A percentile compares a stretch with the other conserved stretches of the same genome.
These are phyloP conservation scores for Dipodascus geniculatus DNA, from an alignment of 805 yeast genomes.

Conservation along the genomic window DNA sequence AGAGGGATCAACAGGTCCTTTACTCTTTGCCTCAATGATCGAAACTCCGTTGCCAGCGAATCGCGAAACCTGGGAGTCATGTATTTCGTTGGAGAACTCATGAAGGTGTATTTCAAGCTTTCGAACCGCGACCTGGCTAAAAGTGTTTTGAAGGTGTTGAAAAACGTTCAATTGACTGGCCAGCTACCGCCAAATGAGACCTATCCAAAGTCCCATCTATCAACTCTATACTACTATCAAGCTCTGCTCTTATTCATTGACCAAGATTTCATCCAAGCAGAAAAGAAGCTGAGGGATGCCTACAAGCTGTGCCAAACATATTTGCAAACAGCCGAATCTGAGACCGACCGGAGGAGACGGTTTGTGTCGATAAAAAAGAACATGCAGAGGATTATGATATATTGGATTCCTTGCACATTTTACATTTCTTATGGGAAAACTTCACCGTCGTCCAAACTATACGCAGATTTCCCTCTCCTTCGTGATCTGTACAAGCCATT, in stretches of 20 bases:
- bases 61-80: slow-evolving; percentile 57
- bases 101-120: slow-evolving; percentile 56
- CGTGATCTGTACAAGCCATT: slow-evolving; percentile 34
- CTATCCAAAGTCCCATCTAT: slow-evolving; percentile 40
- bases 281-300: slow-evolving; percentile 41
- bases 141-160: slow-evolving; percentile 59
- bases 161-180: slow-evolving; percentile 29
- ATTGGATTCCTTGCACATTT: slow-evolving; percentile 54
- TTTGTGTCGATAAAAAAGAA: slow-evolving; percentile 10
- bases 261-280: slow-evolving; percentile 43
- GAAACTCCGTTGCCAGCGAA: slow-evolving; percentile 37
- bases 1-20: slow-evolving; percentile 60
- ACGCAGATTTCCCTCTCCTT: slow-evolving; percentile 34
- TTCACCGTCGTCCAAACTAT: slow-evolving; percentile 34
- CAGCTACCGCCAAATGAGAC: slow-evolving; percentile 40
- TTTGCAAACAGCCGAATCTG: slow-evolving; percentile 14
- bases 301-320: slow-evolving; percentile 23
- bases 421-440: slow-evolving; percentile 27
- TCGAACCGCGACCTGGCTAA: slow-evolving; percentile 62
- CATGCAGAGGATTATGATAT: slow-evolving; percentile 34
- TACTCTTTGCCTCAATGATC: slow-evolving; percentile 67
- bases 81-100: slow-evolving; percentile 57
- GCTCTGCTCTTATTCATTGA: slow-evolving; percentile 59
- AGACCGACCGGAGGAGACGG: slow-evolving; percentile 26
- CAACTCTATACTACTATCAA: slow-evolving; percentile 55